Percentiles rank a stretch among this genome's conserved stretches.
Evolutionary conservation across 805 yeast species (phyloP).

Genomic region (Candida koratica): DNA sequence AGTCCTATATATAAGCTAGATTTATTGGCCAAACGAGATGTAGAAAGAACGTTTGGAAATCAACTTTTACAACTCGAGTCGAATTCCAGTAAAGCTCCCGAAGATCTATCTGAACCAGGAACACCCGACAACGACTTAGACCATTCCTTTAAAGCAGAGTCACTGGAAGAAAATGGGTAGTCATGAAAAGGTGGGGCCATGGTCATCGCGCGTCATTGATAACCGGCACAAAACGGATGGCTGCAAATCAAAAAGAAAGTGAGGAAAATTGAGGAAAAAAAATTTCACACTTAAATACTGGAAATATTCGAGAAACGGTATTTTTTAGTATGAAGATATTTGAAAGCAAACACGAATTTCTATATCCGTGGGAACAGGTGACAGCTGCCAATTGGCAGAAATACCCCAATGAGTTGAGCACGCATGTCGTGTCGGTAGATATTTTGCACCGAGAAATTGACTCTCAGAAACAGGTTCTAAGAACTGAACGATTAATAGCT

Average conservation of each 20-base stretch:
- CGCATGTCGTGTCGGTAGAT: slow-evolving; percentile 94
- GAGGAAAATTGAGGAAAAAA: too few species aligned
- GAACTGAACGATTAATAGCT: slow-evolving; percentile 84
- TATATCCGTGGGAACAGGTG: slow-evolving; percentile 90
- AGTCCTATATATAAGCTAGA: slow-evolving; percentile 4
- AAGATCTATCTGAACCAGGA: not conserved
- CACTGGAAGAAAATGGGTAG: too few species aligned
- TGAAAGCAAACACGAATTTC: slow-evolving; percentile 61
- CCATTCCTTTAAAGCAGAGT: too few species aligned
- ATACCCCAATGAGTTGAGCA: slow-evolving; percentile 89
- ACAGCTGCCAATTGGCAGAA: slow-evolving; percentile 96
- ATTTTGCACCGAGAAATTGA: slow-evolving; percentile 71
- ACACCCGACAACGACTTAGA: too few species aligned
- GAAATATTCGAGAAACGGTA: not conserved
- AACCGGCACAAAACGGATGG: slow-evolving; percentile 6
- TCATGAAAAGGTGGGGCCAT: too few species aligned
- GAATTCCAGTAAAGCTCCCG: too few species aligned
- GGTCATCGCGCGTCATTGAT: slow-evolving; percentile 1
- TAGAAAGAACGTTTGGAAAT: slow-evolving; percentile 2
- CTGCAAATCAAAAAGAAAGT: slow-evolving; percentile 9
- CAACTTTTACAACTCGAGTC: slow-evolving; percentile 2
- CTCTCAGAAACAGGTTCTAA: slow-evolving; percentile 45
- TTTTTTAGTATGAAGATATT: slow-evolving; percentile 70
- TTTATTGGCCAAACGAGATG: slow-evolving; percentile 1
- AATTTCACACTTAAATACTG: slow-evolving; percentile 1